phyloP scores from a whole-genome alignment of 1,284 basidiomycete species.

The Ustilago lituana region DNA sequence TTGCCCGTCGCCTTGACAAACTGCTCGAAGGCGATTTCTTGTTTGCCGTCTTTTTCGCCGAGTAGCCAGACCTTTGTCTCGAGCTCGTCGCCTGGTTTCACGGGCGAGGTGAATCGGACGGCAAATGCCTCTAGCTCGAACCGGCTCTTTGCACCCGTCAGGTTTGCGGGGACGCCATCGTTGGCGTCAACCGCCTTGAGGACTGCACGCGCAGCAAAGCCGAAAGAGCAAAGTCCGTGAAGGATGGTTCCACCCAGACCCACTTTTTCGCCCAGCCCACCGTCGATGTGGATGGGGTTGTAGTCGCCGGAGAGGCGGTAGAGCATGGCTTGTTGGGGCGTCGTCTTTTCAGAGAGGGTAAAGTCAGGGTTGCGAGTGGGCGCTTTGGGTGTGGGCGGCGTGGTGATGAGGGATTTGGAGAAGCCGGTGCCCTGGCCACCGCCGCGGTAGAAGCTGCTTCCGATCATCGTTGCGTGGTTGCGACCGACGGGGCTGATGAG shows the following conservation, averaged over 20 bases:
- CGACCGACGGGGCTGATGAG: conserved; percentile 54
- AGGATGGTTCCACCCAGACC: conserved; percentile 60
- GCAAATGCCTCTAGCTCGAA: conserved; percentile 45
- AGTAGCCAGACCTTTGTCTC: conserved; percentile 58
- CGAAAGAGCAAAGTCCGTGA: conserved; percentile 62
- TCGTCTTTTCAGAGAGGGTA: conserved; percentile 41
- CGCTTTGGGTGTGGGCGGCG: conserved; percentile 38
- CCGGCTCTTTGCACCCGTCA: conserved; percentile 11
- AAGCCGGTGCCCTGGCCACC: conserved; percentile 58
- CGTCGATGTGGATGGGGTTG: conserved; percentile 63
- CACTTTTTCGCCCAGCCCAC: conserved; percentile 44
- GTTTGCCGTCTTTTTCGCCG: conserved; percentile 41
- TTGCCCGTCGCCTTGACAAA: conserved; percentile 48
- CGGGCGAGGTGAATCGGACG: conserved; percentile 59
- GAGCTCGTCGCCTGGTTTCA: conserved; percentile 55
- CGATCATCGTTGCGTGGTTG: conserved; percentile 55
- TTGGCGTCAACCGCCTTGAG: conserved; percentile 42
- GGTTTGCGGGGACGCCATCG: conserved; percentile 46
- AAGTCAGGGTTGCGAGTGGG: conserved; percentile 50
- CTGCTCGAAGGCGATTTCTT: conserved; percentile 58
- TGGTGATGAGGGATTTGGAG: conserved; percentile 39
- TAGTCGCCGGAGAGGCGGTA: conserved; percentile 60
- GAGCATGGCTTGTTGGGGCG: conserved; percentile 50
- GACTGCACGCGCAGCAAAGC: conserved; percentile 55
- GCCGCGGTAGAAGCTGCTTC: conserved; percentile 57